A percentile compares a stretch with the other conserved stretches of the same genome.
Conservation (phyloP, 768 basidiomycete species). For the Hemileccinum rubropunctum region DNA sequence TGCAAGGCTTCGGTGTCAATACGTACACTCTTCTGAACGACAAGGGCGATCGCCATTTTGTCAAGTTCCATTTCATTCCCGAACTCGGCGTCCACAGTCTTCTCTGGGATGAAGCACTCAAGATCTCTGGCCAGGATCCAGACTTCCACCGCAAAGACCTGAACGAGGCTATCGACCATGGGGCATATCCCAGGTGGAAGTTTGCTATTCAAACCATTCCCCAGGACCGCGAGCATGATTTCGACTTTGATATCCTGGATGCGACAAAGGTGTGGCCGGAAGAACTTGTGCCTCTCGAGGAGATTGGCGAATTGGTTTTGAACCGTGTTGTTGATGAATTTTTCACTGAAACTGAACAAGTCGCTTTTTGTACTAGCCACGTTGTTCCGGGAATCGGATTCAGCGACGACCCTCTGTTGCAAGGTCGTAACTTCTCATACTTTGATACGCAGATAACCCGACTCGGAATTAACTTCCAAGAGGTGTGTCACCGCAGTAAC, state of each 20-base stretch:
- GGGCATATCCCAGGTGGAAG: constrained; percentile 73
- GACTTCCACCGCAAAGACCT: constrained; percentile 90
- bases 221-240: constrained; percentile 71
- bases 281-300: constrained; percentile 71
- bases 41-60: constrained; percentile 68
- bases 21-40: constrained; percentile 74
- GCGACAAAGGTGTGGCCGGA: constrained; percentile 87
- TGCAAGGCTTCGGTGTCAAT: constrained; percentile 89
- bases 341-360: constrained; percentile 87
- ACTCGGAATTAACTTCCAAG: constrained; percentile 77
- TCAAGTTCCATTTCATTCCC: constrained; percentile 85
- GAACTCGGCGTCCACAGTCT: constrained; percentile 82
- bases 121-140: constrained; percentile 80
- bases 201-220: constrained; percentile 65
- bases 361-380: constrained; percentile 76
- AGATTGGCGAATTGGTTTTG: constrained; percentile 73
- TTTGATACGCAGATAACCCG: constrained; percentile 82
- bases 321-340: constrained; percentile 67
- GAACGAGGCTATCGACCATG: constrained; percentile 75
- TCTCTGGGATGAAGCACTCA: constrained; percentile 89
- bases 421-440: constrained; percentile 85
- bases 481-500: constrained; percentile 34
- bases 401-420: constrained; percentile 77
- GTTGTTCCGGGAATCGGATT: constrained; percentile 66
- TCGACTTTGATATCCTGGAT: constrained; percentile 87